Percentiles rank a stretch among this genome's conserved stretches.
Evolutionary conservation across 345 rosid species (phyloP).

Genomic region (Fremontodendron californicum): DNA sequence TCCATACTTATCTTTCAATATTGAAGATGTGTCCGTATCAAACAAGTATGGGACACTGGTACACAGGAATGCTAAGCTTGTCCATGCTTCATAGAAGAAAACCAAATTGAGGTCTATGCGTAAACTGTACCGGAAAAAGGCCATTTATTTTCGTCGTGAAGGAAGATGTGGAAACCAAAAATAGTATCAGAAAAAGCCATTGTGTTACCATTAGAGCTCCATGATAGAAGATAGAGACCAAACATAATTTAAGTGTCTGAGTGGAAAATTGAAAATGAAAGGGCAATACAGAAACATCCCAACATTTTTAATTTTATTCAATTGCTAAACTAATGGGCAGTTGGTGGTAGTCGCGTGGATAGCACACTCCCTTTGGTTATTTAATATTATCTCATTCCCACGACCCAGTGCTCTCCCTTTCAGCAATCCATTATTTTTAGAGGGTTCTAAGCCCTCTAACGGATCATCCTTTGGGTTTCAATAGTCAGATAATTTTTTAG

Average conservation of each 20-base stretch:
- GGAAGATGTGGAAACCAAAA: not conserved
- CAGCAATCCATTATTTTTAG: slow-evolving; percentile 1
- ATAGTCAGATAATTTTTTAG: too few relatives aligned
- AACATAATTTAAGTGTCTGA: not conserved
- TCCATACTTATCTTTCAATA: too few relatives aligned
- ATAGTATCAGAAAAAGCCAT: not conserved
- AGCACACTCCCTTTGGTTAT: slow-evolving; percentile 9
- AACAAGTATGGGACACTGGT: too few relatives aligned
- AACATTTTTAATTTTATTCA: too few relatives aligned
- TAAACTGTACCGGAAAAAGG: too few relatives aligned
- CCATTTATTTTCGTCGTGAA: too few relatives aligned
- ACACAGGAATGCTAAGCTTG: too few relatives aligned
- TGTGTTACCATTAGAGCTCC: not conserved
- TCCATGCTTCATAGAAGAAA: too few relatives aligned
- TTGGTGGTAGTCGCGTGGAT: slow-evolving; percentile 18
- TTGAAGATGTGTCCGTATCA: too few relatives aligned
- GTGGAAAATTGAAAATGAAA: not conserved
- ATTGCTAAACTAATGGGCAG: slow-evolving; percentile 1
- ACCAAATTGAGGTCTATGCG: too few relatives aligned
- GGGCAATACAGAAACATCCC: not conserved
- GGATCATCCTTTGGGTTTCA: too few relatives aligned
- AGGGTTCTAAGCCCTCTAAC: too few relatives aligned
- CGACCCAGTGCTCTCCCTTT: slow-evolving; percentile 1
- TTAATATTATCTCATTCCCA: not conserved
- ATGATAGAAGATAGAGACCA: not conserved